Base-by-base conservation (phyloP, 1,284 basidiomycete genomes). In the Boletus chippewaensis region DNA sequence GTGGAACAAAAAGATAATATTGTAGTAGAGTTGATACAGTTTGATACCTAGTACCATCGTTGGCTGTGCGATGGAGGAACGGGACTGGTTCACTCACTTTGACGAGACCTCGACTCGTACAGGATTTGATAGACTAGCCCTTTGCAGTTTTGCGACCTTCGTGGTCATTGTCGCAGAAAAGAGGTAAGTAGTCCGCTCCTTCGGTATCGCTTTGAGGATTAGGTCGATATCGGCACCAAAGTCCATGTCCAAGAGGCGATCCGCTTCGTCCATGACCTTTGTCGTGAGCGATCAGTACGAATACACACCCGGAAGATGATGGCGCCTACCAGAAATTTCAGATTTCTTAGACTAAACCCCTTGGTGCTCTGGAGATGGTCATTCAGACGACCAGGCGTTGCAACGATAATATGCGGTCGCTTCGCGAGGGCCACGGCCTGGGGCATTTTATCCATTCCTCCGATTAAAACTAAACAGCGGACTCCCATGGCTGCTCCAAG, bases 131-230 rank as follows among this genome's bases (percentile, higher is more conserved):
- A 99, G 75, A 75, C 90, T 93, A n/a, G 96, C 95, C 50, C 96
- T 76, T 68, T 99, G 95, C 8, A 99, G 76, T 70, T 99, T 98
- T 22, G 92, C 94, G 10, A 99, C 94, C 71, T 98, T 99, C 20
- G 93, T 96, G 2, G 95, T 97, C 95, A 99, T 99, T n/a, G 96
- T 99, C 1, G 96, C 96, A 13, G 94, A 96, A 75, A 96, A 99
- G 2, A 99, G 79, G 68, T 95, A 98, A 0, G 96, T 99, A 32
- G 87, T 90, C 18, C 96, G 81, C 63, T 99, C 95, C 63, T 86
- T 90, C 16, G 96, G 96, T 57, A 99, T 89, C 40, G 91, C 83
- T 71, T 96, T 96, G 40, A 99, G 76, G 56, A 99, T 93, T 74
- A 95, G 95, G 75, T 99, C 96, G 57, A 99, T 95, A 51, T 92